These are phyloP conservation scores for Colletotrichum paranaense DNA, from an alignment of 2,329 filamentous ascomycete species.

Conservation along the genomic window DNA sequence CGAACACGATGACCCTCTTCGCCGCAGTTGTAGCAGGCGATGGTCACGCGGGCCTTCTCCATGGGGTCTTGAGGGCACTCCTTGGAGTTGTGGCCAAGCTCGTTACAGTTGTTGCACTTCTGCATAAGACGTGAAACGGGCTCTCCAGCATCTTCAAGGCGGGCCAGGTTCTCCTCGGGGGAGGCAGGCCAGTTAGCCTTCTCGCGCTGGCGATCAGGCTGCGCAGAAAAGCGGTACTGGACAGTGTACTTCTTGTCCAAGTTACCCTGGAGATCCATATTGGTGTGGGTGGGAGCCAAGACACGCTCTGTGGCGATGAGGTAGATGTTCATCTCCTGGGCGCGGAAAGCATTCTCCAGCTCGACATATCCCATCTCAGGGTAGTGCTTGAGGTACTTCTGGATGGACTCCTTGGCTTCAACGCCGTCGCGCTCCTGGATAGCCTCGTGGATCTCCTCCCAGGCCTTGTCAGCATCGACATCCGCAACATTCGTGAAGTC, in stretches of 20 bases:
- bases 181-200: conserved; percentile 69
- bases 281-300: conserved; percentile 68
- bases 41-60: conserved; percentile 57
- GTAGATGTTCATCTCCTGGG: conserved; percentile 64
- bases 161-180: conserved; percentile 69
- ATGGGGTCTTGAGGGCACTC: conserved; percentile 68
- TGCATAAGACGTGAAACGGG: conserved; percentile 68
- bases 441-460: conserved; percentile 65
- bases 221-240: conserved; percentile 69
- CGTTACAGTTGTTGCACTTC: conserved; percentile 72
- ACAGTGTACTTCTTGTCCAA: conserved; percentile 73
- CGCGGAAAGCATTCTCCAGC: conserved; percentile 71
- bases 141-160: conserved; percentile 75
- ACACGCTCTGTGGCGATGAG: conserved; percentile 72
- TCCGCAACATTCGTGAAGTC: conserved; percentile 63
- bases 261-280: conserved; percentile 79
- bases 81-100: conserved; percentile 72
- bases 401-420: conserved; percentile 68
- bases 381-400: conserved; percentile 71
- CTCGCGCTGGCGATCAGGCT: conserved; percentile 69
- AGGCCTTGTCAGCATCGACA: conserved; percentile 65
- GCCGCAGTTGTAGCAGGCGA: conserved; percentile 75
- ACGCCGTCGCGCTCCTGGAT: conserved; percentile 68
- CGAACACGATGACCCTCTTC: conserved; percentile 74
- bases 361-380: conserved; percentile 69